These are phyloP conservation scores for Brassica hybrid DNA, from an alignment of 441 rosid genomes.

Conservation along the genomic window DNA sequence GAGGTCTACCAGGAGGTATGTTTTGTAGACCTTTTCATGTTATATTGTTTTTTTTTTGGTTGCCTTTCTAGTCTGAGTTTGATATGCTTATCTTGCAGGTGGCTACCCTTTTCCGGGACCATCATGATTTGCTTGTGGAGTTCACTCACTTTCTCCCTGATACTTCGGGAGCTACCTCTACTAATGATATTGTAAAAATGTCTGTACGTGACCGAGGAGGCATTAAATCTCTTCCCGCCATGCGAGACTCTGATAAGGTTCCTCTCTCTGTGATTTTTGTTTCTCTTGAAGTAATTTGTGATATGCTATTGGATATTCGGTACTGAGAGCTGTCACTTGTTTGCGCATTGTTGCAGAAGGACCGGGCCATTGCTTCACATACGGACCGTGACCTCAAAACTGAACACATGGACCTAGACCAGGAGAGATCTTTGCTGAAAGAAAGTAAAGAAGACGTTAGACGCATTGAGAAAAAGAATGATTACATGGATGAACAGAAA, in stretches of 20 bases:
- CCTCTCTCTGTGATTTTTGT: slow-evolving; percentile 15
- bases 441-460: slow-evolving; percentile 75
- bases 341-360: slow-evolving; percentile 68
- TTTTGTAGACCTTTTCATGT: slow-evolving; percentile 15
- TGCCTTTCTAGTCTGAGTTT: slow-evolving; percentile 19
- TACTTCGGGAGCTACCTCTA: slow-evolving; percentile 68
- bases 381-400: slow-evolving; percentile 63
- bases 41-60: slow-evolving; percentile 14
- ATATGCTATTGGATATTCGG: slow-evolving; percentile 14
- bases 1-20: slow-evolving; percentile 95
- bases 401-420: slow-evolving; percentile 69
- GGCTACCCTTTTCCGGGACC: slow-evolving; percentile 84
- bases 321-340: slow-evolving; percentile 40
- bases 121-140: slow-evolving; percentile 83
- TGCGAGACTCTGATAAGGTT: slow-evolving; percentile 79
- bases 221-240: slow-evolving; percentile 59
- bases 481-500: slow-evolving; percentile 72
- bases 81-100: slow-evolving; percentile 58
- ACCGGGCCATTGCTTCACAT: slow-evolving; percentile 56
- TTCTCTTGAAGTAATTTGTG: not conserved
- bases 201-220: slow-evolving; percentile 70
- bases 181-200: slow-evolving; percentile 57
- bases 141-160: slow-evolving; percentile 92
- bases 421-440: slow-evolving; percentile 57
- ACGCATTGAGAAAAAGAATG: slow-evolving; percentile 74